These are phyloP conservation scores for Septoria petroselini DNA, from an alignment of 2,329 filamentous ascomycete species.

Conservation along the genomic window DNA sequence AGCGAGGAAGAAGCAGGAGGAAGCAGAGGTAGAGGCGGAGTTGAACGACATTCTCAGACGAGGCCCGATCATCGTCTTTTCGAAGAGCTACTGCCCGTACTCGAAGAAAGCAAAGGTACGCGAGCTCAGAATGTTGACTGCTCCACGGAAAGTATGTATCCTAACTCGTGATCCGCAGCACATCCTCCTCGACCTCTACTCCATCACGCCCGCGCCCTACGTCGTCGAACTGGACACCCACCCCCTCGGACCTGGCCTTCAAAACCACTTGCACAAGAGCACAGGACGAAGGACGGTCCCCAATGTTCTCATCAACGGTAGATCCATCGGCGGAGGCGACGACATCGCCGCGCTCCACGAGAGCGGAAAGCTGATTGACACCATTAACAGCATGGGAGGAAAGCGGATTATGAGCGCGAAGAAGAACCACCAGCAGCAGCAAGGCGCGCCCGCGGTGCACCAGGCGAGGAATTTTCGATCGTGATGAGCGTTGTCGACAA, in stretches of 20 bases:
- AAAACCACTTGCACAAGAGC: conserved; percentile 65
- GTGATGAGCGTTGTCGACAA: no score
- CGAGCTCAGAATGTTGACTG: not conserved
- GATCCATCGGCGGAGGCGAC: conserved; percentile 86
- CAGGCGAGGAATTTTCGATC: no score
- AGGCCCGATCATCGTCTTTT: conserved; percentile 90
- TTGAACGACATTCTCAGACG: conserved; percentile 78
- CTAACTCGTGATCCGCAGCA: conserved; percentile 35
- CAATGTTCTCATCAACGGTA: conserved; percentile 83
- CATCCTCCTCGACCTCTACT: conserved; percentile 79
- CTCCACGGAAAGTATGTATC: not conserved
- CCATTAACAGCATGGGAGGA: conserved; percentile 69
- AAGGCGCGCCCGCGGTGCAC: no score
- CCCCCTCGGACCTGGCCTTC: conserved; percentile 66
- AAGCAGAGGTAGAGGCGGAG: conserved; percentile 65
- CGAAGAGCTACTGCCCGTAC: conserved; percentile 86
- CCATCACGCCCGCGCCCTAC: conserved; percentile 74
- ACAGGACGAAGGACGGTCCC: conserved; percentile 86
- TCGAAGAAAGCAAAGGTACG: conserved; percentile 74
- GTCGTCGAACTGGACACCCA: conserved; percentile 90
- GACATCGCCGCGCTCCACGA: conserved; percentile 68
- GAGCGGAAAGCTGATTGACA: conserved; percentile 63
- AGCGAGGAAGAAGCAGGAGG: conserved; percentile 53
- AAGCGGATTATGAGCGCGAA: conserved; percentile 54
- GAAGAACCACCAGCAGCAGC: conserved; percentile 13